Conservation (phyloP, 208 protist species). For the Wallacemonas collosoma region DNA sequence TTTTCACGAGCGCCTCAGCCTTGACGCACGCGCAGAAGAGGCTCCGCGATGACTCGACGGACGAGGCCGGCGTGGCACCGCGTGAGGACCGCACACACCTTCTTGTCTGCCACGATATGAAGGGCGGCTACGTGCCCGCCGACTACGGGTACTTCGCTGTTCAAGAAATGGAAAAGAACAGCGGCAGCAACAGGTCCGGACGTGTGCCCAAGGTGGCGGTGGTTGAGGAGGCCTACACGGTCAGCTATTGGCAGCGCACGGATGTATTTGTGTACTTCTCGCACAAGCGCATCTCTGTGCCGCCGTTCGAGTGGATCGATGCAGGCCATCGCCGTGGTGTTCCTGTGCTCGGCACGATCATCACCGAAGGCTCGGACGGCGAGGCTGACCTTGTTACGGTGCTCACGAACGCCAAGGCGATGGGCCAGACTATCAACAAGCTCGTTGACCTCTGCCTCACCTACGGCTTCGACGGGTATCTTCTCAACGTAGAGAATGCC, state of each 20-base stretch:
- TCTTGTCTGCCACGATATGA: slow-evolving; percentile 86
- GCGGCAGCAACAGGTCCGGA: neutral
- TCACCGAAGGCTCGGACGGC: slow-evolving; percentile 71
- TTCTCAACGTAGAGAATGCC: slow-evolving; percentile 89
- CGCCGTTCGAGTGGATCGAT: slow-evolving; percentile 83
- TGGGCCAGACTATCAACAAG: slow-evolving; percentile 40
- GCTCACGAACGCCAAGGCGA: slow-evolving; percentile 44
- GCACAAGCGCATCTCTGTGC: slow-evolving; percentile 80
- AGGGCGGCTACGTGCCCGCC: slow-evolving; percentile 55
- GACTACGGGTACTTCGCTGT: slow-evolving; percentile 47
- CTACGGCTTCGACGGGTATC: slow-evolving; percentile 92
- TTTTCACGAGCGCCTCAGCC: neutral
- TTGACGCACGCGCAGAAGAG: slow-evolving; percentile 12
- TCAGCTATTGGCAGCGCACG: slow-evolving; percentile 68
- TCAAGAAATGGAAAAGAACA: slow-evolving; percentile 12
- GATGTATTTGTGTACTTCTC: slow-evolving; percentile 92
- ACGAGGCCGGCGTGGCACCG: neutral
- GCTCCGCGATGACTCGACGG: neutral
- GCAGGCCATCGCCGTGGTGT: slow-evolving; percentile 81
- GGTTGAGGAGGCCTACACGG: slow-evolving; percentile 53
- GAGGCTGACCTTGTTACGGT: slow-evolving; percentile 32
- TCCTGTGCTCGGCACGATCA: slow-evolving; percentile 80
- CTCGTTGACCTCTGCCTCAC: slow-evolving; percentile 61
- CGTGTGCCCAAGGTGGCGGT: neutral
- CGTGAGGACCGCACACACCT: slow-evolving; percentile 28